Percentiles rank a stretch among this genome's conserved stretches.
Conservation (phyloP, 148 eudicot genomes). For the Nyssa sinensis region DNA sequence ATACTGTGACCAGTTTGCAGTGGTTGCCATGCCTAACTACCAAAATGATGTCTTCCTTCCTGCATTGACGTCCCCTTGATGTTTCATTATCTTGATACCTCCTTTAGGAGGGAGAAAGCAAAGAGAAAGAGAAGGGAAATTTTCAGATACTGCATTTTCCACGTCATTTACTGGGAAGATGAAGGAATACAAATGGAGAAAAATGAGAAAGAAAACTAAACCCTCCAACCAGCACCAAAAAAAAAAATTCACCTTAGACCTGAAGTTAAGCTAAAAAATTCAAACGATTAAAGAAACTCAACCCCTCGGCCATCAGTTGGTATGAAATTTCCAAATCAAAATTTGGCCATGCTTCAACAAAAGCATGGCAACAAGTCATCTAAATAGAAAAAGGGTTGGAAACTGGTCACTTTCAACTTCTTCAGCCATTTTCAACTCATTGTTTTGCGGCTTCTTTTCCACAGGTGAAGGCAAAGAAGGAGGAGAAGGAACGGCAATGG, state of each 20-base stretch:
- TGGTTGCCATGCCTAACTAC: not conserved
- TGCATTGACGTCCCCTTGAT: not conserved
- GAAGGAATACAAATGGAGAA: not conserved
- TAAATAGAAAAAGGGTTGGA: not conserved
- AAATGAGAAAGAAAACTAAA: not conserved
- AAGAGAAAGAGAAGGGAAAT: not conserved
- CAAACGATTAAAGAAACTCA: not conserved
- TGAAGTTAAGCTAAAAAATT: too few relatives aligned
- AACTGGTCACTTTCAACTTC: not conserved
- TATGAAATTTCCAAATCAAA: too few relatives aligned
- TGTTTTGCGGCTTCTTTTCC: not conserved
- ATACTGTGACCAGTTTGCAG: too few relatives aligned
- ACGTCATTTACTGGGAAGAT: not conserved
- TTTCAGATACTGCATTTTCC: not conserved
- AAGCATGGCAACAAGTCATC: not conserved
- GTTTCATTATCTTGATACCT: not conserved
- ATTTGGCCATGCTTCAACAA: too few relatives aligned
- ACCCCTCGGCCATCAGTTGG: too few relatives aligned
- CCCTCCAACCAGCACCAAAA: not conserved
- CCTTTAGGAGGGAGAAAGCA: not conserved
- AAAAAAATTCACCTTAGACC: not conserved
- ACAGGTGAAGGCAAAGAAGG: not conserved
- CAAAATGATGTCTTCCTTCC: not conserved
- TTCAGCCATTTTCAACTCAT: not conserved
- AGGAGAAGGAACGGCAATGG: slow-evolving; percentile 25